phyloP scores from a whole-genome alignment of 495 filamentous ascomycete genomes.

The Pseudevernia furfuracea region DNA sequence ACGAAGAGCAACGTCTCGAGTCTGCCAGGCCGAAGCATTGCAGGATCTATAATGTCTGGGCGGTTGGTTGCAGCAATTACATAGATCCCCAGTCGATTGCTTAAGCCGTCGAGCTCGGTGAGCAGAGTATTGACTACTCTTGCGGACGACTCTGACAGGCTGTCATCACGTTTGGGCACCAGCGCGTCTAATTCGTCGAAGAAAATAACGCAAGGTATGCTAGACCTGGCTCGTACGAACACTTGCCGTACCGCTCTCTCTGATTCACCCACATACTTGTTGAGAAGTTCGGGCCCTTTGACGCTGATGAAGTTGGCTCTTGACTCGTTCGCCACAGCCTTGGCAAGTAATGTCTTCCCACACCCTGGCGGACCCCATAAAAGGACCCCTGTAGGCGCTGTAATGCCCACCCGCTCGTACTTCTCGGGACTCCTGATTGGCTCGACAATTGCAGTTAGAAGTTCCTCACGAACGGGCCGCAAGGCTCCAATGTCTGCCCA shows the following conservation, averaged over 20 bases:
- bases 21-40: constrained; percentile 87
- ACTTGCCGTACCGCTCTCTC: constrained; percentile 90
- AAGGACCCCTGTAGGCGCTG: constrained; percentile 80
- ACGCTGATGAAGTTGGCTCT: constrained; percentile 97
- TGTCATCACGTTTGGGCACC: constrained; percentile 75
- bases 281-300: constrained; percentile 88
- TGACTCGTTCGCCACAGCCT: constrained; percentile 91
- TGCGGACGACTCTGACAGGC: constrained; percentile 71
- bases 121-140: constrained; percentile 93
- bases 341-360: constrained; percentile 92
- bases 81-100: constrained; percentile 77
- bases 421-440: constrained; percentile 81
- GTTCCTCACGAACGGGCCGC: constrained; percentile 65
- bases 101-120: constrained; percentile 90
- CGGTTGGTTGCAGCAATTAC: constrained; percentile 93
- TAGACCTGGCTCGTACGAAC: constrained; percentile 79
- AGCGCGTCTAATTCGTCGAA: constrained; percentile 96
- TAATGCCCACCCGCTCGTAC: constrained; percentile 75
- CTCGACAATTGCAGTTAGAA: constrained; percentile 82
- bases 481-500: constrained; percentile 92
- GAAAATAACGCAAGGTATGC: constrained; percentile 89
- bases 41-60: constrained; percentile 92
- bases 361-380: constrained; percentile 97
- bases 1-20: constrained; percentile 87
- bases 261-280: constrained; percentile 94